These are phyloP conservation scores for Fraxinus ornus DNA, from an alignment of 305 asterid genomes.

Conservation along the genomic window DNA sequence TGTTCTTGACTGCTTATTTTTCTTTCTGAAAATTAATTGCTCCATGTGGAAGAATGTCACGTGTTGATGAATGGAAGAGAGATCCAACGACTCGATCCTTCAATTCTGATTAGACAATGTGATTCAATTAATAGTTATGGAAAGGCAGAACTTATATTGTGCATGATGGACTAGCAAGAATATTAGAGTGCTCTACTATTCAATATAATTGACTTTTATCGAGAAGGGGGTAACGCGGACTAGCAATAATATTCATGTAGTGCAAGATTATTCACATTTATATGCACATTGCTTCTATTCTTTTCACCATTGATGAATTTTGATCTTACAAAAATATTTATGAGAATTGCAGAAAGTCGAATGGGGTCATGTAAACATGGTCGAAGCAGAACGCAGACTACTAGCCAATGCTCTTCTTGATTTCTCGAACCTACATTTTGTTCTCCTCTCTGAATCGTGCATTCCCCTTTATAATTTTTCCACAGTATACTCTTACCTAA, in stretches of 20 bases:
- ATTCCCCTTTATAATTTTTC: conserved; percentile 84
- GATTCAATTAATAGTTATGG: neutral
- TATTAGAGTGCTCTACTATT: neutral
- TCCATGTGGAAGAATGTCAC: neutral
- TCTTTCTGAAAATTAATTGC: neutral
- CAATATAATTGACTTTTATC: neutral
- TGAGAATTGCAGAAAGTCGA: conserved; percentile 47
- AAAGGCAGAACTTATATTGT: neutral
- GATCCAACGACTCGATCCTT: neutral
- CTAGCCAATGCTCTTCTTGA: conserved; percentile 88
- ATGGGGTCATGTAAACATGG: conserved; percentile 83
- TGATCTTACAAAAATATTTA: neutral
- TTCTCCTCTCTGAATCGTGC: conserved; percentile 85
- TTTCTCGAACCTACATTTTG: conserved; percentile 67
- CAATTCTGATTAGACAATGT: neutral
- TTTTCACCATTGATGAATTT: neutral
- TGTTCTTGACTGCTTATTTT: neutral
- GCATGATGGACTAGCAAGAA: neutral
- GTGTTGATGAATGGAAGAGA: neutral
- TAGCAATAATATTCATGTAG: neutral
- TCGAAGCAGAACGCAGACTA: conserved; percentile 82
- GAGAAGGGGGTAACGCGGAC: neutral
- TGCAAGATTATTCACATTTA: neutral
- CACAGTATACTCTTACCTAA: conserved; percentile 60
- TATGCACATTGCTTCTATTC: neutral